Evolutionary conservation across 768 basidiomycete species (phyloP), one percentile per base, ranked within the genome.

Genomic region (Naganishia kalamii): DNA sequence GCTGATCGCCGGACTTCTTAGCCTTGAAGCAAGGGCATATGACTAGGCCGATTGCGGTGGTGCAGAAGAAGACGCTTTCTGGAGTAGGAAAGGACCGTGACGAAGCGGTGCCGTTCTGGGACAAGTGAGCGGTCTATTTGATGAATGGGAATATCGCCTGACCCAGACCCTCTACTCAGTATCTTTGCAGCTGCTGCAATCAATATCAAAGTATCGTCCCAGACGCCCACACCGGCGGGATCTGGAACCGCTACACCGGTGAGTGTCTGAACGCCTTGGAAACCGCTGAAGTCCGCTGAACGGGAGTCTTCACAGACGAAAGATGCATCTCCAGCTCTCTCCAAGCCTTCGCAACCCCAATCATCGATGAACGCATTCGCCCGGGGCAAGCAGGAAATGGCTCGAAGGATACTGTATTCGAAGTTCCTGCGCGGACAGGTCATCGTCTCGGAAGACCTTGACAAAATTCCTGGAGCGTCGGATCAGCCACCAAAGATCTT

Each of bases 41-140:
- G 41, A 81, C 81, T 21, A 83, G 85, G 7, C 92, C 92, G 0
- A 79, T 97, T 33, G 83, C 87, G 5, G 84, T 92, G 43, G 83
- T 87, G 1, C 88, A 88, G 75, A 96, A 96, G 81, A 87, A 87
- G 79, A 89, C 83, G 4, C 81, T 93, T n/a, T 80, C 85, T 11
- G 92, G 92, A 1, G 78, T 97, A 65, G 92, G 92, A 63, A 92
- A 91, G 76, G 90, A 97, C 77, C 84, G 92, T 69, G 92, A 94
- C 72, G 92, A 93, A 71, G 90, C 91, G 0, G 92, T 92, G 75
- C 92, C 92, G 57, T 97, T 97, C 83, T 97, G 92, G 92, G 92
- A 97, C 76, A 91, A 96, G 92, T 94, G 71, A 78, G 89, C 83
- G 49, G 10, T 46, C 21, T 21, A n/a, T 23, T 44, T 29, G 19